Evolutionary conservation across 441 rosid species (phyloP), one percentile per base, ranked within the genome.

Genomic region (Geranium incanum): DNA sequence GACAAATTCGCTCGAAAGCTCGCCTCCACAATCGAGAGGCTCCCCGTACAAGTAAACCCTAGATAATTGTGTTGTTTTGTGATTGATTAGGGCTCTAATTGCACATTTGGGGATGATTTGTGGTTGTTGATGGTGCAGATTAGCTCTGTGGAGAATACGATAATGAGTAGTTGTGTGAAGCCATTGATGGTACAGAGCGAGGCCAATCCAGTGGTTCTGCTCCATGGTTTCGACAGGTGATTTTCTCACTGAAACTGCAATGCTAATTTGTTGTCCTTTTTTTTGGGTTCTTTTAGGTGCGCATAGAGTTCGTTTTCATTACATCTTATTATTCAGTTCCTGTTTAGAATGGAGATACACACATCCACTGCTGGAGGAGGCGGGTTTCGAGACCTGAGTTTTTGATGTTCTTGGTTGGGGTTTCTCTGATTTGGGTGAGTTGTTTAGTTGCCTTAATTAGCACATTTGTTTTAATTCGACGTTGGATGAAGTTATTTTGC

Each of bases 351-450:
- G 97, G 99, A 82, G 97, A 80, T 83, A 80, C 78, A 83, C 91
- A n/a, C 84, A 77, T 71, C 97, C 95, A 28, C 75, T 89, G 72
- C 93, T 95, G 0, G 99, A 92, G 80, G 93, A 90, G 68, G 90
- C 89, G 28, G 99, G 96, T 71, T 69, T 90, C 45, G 97, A 90
- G 81, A 77, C 92, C 63, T 95, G 99, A 96, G 96, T 95, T 68
- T 71, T 92, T 73, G 97, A 95, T 76, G 80, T 92, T 75, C 96
- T 95, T 73, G 97, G 96, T 68, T 95, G 97, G 97, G 99, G 99
- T 15, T 95, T 90, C 86, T 90, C 95, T 72, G 89, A 90, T 84
- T 84, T 95, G 86, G 95, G 98, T 89, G 48, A 80, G 64, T 59
- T 59, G 3, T 19, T 59, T 59, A 9, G 33, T 18, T 59, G 36